These are phyloP conservation scores for Auricularia cornea DNA, from an alignment of 768 basidiomycete species.

Conservation along the genomic window DNA sequence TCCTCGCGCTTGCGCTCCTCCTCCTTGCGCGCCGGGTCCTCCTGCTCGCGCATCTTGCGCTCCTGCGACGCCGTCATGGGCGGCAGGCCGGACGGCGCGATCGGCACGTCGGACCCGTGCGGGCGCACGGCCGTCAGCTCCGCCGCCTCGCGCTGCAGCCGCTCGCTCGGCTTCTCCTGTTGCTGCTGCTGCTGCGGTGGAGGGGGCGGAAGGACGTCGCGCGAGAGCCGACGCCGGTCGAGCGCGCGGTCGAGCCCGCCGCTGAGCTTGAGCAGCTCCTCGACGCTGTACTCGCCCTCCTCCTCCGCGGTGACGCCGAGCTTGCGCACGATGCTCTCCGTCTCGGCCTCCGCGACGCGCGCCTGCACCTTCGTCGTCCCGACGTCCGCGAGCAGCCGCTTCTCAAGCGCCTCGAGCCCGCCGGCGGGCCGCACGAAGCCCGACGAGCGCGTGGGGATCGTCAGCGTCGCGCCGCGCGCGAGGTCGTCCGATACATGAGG, in stretches of 20 bases:
- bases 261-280: slow-evolving; percentile 2
- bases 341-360: not conserved
- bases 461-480: slow-evolving; percentile 11
- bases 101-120: not conserved
- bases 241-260: not conserved
- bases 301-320: not conserved
- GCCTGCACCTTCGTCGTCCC: slow-evolving; percentile 44
- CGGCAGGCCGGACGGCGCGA: not conserved
- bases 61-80: not conserved
- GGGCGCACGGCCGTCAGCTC: slow-evolving; percentile 11
- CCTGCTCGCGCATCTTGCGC: slow-evolving; percentile 1
- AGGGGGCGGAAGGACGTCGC: not conserved
- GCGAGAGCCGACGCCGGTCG: not conserved
- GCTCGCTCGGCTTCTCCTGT: slow-evolving; percentile 12
- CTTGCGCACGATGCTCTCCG: not conserved
- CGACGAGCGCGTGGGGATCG: slow-evolving; percentile 18
- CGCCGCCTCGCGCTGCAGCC: slow-evolving; percentile 2
- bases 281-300: not conserved
- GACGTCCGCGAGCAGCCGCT: slow-evolving; percentile 58
- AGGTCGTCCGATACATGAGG: not conserved
- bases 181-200: slow-evolving; percentile 14
- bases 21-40: slow-evolving; percentile 14
- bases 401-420: slow-evolving; percentile 68
- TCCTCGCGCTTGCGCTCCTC: slow-evolving; percentile 20
- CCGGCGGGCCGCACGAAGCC: slow-evolving; percentile 19